These are phyloP conservation scores for Candida pseudocylindracea DNA, from an alignment of 1,139 yeast species.

Conservation along the genomic window DNA sequence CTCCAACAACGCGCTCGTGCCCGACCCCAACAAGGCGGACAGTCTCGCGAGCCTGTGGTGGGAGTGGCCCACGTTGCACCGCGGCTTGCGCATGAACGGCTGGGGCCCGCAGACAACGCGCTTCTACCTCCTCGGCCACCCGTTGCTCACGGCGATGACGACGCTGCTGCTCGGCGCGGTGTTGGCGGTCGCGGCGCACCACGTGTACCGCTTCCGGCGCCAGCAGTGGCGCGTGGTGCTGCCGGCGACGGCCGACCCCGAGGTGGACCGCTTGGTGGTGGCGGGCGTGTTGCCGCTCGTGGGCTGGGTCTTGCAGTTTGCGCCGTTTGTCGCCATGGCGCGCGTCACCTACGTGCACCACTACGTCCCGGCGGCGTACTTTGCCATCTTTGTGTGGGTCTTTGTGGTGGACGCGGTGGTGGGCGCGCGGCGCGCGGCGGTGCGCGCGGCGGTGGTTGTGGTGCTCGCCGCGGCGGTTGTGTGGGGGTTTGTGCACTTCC, in stretches of 20 bases:
- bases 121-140: conserved; percentile 82
- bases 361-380: conserved; percentile 88
- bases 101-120: conserved; percentile 72
- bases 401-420: conserved; percentile 41
- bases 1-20: conserved; percentile 86
- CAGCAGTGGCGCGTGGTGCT: conserved; percentile 20
- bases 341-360: conserved; percentile 97
- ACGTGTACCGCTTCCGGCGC: conserved; percentile 84
- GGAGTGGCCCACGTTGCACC: conserved; percentile 96
- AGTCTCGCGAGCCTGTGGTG: conserved; percentile 81
- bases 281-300: conserved; percentile 84
- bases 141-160: conserved; percentile 89
- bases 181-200: conserved; percentile 24
- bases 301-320: conserved; percentile 87
- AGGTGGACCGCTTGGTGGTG: conserved; percentile 15
- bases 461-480: no score
- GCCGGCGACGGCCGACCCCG: no score
- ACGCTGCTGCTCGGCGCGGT: conserved; percentile 31
- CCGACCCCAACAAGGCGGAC: conserved; percentile 81
- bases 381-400: conserved; percentile 69
- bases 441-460: no score
- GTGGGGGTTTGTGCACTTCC: no score
- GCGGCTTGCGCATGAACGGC: conserved; percentile 87
- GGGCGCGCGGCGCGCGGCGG: no score
- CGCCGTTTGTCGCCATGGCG: conserved; percentile 86